Percentiles rank a stretch among this genome's conserved stretches.
Evolutionary conservation across 2,329 filamentous ascomycete genomes (phyloP).

Genomic region (Chalaropsis thielavioides): DNA sequence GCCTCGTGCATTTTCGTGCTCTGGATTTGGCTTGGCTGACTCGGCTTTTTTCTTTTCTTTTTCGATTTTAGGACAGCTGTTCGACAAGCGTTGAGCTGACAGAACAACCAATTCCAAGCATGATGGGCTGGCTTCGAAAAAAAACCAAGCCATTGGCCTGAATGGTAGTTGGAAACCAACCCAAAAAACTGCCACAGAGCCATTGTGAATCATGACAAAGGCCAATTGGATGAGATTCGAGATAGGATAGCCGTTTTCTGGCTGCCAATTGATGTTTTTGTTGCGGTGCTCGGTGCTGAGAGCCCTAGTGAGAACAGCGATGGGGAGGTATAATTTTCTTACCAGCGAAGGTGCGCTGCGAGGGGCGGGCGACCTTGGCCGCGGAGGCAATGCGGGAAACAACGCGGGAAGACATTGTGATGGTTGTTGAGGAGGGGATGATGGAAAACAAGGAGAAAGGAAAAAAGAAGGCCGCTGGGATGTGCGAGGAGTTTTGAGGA

Average conservation of each 20-base stretch:
- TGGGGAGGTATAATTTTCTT: slow-evolving; percentile 17
- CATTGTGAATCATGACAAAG: background rate
- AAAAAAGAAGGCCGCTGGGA: slow-evolving; percentile 19
- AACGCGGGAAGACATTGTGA: slow-evolving; percentile 19
- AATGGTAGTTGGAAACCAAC: background rate
- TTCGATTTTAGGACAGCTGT: slow-evolving; percentile 15
- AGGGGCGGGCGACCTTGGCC: slow-evolving; percentile 18
- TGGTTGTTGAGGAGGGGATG: slow-evolving; percentile 17
- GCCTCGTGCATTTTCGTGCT: background rate
- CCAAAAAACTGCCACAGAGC: background rate
- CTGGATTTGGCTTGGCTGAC: background rate
- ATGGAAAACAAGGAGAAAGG: slow-evolving; percentile 18
- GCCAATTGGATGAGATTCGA: slow-evolving; percentile 13
- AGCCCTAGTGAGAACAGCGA: slow-evolving; percentile 15
- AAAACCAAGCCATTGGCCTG: slow-evolving; percentile 11
- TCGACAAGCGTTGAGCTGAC: slow-evolving; percentile 6
- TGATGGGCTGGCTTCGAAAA: background rate
- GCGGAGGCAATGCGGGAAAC: slow-evolving; percentile 19
- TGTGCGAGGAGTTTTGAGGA: slow-evolving; percentile 19
- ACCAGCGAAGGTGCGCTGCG: slow-evolving; percentile 19
- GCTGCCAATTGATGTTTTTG: slow-evolving; percentile 14
- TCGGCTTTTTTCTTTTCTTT: slow-evolving; percentile 5
- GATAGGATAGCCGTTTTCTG: background rate
- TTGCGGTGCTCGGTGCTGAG: slow-evolving; percentile 10
- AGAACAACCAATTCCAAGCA: slow-evolving; percentile 6